These are phyloP conservation scores for Biscogniauxia marginata DNA, from an alignment of 2,329 filamentous ascomycete genomes.

Conservation along the genomic window DNA sequence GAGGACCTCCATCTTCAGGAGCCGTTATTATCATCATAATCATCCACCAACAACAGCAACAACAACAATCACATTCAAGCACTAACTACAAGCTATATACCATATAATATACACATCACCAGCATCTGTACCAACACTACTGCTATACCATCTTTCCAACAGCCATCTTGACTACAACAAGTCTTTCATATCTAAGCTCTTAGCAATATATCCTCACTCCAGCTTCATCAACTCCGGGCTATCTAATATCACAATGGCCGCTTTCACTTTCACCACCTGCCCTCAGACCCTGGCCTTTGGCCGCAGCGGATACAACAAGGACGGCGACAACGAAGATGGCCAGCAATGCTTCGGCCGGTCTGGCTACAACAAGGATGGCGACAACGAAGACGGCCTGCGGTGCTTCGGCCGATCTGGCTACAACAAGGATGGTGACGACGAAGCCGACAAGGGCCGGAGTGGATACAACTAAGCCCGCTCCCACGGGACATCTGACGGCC, in stretches of 20 bases:
- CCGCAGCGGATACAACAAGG: slow-evolving; percentile 49
- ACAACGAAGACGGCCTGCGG: slow-evolving; percentile 24
- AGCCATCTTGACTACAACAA: slow-evolving; percentile 7
- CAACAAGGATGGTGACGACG: slow-evolving; percentile 27
- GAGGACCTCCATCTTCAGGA: slow-evolving; percentile 18
- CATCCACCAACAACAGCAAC: slow-evolving; percentile 22
- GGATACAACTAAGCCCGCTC: slow-evolving; percentile 19
- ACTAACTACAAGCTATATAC: background rate
- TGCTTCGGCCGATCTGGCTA: slow-evolving; percentile 28
- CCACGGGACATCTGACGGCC: background rate
- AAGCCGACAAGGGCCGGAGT: slow-evolving; percentile 17
- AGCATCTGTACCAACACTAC: slow-evolving; percentile 6
- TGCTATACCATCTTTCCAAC: slow-evolving; percentile 13
- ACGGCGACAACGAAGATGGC: slow-evolving; percentile 38
- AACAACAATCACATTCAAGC: slow-evolving; percentile 9
- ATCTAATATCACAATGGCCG: slow-evolving; percentile 36
- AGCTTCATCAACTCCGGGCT: slow-evolving; percentile 7
- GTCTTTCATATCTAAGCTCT: background rate
- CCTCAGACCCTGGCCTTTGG: slow-evolving; percentile 37
- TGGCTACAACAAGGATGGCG: slow-evolving; percentile 35
- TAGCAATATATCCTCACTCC: slow-evolving; percentile 4
- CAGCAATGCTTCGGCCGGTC: slow-evolving; percentile 32
- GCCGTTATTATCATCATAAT: slow-evolving; percentile 14
- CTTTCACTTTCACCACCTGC: slow-evolving; percentile 31
- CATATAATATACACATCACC: slow-evolving; percentile 7